Base-by-base conservation (phyloP, 2,329 filamentous ascomycete genomes). In the Akanthomyces lecanii region DNA sequence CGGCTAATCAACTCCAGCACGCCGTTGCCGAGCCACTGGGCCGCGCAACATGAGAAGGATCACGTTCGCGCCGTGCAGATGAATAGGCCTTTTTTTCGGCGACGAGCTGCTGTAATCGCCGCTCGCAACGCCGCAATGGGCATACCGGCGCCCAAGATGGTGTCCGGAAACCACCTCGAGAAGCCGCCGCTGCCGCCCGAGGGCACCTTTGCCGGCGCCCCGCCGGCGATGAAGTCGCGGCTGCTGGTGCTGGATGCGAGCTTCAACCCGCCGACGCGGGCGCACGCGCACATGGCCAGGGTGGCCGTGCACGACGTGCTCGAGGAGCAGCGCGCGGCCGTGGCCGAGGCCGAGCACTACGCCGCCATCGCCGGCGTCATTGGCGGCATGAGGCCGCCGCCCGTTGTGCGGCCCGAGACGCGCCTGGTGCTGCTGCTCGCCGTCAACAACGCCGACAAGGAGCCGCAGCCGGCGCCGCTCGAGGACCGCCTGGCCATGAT, bases 401-500 rank as follows among this genome's bases (percentile, higher is more conserved):
- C 64, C 59, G 23, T 12, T 60, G 23, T 40, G 18, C 50, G 30
- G 12, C 59, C n/a, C 45, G 59, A 10, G 54, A 64, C 74, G 33
- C 73, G 84, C n/a, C 62, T 89, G 5, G 70, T 89, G 50, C 75
- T 89, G 0, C 76, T 89, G 1, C 79, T 89, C 14, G 81, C 86
- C 0, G 82, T 85, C 38, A 82, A 86, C 64, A 89, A 89, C 68
- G 87, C 86, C 3, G 87, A 89, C 69, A 89, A 89, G 73, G 79
- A 81, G 11, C 82, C 87, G 6, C 85, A 85, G 65, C 88, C 90
- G 0, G 89, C 89, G 0, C 77, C 81, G 3, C 91, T 92, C 67
- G 83, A 84, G 48, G 79, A 89, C 61, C 79, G 90, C 5, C 75
- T 94, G 36, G 81, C 81, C 6, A 86, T 94, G 80, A 92, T 94